These are phyloP conservation scores for Pleurotus pulmonarius DNA, from an alignment of 768 basidiomycete species.

Conservation along the genomic window DNA sequence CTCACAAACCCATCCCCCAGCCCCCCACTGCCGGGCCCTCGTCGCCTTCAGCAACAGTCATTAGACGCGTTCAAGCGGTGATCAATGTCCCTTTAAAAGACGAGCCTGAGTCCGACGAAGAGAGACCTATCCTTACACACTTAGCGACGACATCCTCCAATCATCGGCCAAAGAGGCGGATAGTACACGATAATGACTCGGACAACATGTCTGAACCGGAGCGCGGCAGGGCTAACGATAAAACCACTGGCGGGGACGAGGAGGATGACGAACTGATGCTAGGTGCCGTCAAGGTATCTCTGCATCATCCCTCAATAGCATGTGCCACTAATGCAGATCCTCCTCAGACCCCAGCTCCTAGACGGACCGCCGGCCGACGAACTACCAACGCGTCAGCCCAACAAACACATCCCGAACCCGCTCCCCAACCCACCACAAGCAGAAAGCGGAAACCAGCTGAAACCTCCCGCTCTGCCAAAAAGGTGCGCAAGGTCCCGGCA, in stretches of 20 bases:
- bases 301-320: neutral
- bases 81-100: slow-evolving; percentile 51
- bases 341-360: too few relatives aligned
- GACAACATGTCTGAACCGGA: slow-evolving; percentile 10
- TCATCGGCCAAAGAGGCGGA: slow-evolving; percentile 6
- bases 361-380: too few relatives aligned
- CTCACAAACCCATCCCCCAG: slow-evolving; percentile 8
- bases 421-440: slow-evolving; percentile 14
- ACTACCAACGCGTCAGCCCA: neutral
- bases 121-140: neutral
- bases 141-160: neutral
- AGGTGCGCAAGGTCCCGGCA: neutral
- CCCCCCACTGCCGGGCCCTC: slow-evolving; percentile 3
- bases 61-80: slow-evolving; percentile 66
- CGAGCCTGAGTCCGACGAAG: slow-evolving; percentile 26
- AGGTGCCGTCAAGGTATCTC: neutral
- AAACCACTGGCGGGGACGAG: neutral
- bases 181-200: slow-evolving; percentile 11
- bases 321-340: too few relatives aligned
- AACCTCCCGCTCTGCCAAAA: neutral
- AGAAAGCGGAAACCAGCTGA: slow-evolving; percentile 30
- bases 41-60: slow-evolving; percentile 30
- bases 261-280: slow-evolving; percentile 6
- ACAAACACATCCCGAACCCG: neutral
- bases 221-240: slow-evolving; percentile 8